Conservation (phyloP, 1,284 basidiomycete species). For the Cryptococcus deneoformans region DNA sequence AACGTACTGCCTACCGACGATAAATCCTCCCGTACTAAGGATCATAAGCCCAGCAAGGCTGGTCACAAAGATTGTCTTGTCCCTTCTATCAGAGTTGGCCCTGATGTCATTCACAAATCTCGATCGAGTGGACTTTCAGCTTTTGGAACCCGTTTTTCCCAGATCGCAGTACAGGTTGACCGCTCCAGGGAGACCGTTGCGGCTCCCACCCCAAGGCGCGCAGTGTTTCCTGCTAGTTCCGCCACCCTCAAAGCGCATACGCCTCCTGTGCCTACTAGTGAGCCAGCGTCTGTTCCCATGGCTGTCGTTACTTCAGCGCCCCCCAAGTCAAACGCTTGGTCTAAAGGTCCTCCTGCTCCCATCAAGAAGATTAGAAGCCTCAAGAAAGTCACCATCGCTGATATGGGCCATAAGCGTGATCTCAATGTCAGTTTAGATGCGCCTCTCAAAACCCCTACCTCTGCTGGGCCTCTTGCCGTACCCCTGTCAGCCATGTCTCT, state of each 20-base stretch:
- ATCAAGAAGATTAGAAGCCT: slow-evolving; percentile 6
- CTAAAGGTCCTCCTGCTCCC: slow-evolving; percentile 21
- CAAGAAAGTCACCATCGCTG: slow-evolving; percentile 18
- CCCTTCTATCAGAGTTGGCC: slow-evolving; percentile 13
- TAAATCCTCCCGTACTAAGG: background rate
- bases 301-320: slow-evolving; percentile 6
- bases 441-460: slow-evolving; percentile 2
- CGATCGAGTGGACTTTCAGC: slow-evolving; percentile 15
- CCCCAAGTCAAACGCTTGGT: slow-evolving; percentile 20
- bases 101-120: slow-evolving; percentile 13
- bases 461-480: slow-evolving; percentile 9
- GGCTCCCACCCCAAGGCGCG: background rate
- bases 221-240: slow-evolving; percentile 2
- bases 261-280: slow-evolving; percentile 4
- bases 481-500: slow-evolving; percentile 27
- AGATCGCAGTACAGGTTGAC: slow-evolving; percentile 16
- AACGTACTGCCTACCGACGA: background rate
- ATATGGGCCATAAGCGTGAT: background rate
- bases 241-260: slow-evolving; percentile 16
- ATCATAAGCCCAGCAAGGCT: slow-evolving; percentile 1
- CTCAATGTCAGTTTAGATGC: background rate
- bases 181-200: slow-evolving; percentile 12
- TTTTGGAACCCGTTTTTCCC: slow-evolving; percentile 25
- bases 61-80: slow-evolving; percentile 5
- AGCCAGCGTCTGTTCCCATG: slow-evolving; percentile 5